phyloP scores from a whole-genome alignment of 352 stramenopile genomes.

The Plasmopara halstedii region DNA sequence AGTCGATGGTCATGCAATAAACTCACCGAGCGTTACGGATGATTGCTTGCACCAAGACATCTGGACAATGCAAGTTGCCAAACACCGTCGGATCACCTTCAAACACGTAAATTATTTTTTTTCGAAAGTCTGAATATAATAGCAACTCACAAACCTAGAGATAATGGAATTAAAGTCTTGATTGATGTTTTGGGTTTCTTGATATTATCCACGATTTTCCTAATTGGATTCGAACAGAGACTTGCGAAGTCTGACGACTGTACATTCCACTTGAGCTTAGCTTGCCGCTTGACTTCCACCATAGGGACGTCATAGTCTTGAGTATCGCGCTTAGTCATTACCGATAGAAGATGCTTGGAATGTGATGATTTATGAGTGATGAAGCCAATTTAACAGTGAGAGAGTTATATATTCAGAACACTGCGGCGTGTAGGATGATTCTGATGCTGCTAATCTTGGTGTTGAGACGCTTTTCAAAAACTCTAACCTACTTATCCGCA shows the following conservation, averaged over 20 bases:
- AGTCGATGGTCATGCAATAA: background rate
- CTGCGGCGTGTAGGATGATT: background rate
- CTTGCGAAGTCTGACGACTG: slow-evolving; percentile 62
- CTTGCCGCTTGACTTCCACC: slow-evolving; percentile 22
- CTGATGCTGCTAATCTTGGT: slow-evolving; percentile 6
- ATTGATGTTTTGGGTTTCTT: slow-evolving; percentile 80
- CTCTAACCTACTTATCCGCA: slow-evolving; percentile 4
- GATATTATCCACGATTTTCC: slow-evolving; percentile 93
- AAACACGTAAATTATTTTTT: background rate
- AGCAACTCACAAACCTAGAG: slow-evolving; percentile 44
- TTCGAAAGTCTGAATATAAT: background rate
- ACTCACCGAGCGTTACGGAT: slow-evolving; percentile 54
- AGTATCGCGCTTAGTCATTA: slow-evolving; percentile 40
- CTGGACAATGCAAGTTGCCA: slow-evolving; percentile 87
- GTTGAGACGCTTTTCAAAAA: slow-evolving; percentile 10
- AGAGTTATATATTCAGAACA: background rate
- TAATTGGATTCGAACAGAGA: slow-evolving; percentile 87
- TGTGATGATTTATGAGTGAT: background rate
- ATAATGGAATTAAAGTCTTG: slow-evolving; percentile 90
- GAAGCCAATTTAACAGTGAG: slow-evolving; percentile 16
- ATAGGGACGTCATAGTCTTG: slow-evolving; percentile 16
- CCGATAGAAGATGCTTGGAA: background rate
- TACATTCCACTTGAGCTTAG: slow-evolving; percentile 57
- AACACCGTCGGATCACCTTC: slow-evolving; percentile 89
- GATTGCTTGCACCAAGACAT: slow-evolving; percentile 76